phyloP scores from a whole-genome alignment of 306 rosid genomes.

The Mucuna pruriens region DNA sequence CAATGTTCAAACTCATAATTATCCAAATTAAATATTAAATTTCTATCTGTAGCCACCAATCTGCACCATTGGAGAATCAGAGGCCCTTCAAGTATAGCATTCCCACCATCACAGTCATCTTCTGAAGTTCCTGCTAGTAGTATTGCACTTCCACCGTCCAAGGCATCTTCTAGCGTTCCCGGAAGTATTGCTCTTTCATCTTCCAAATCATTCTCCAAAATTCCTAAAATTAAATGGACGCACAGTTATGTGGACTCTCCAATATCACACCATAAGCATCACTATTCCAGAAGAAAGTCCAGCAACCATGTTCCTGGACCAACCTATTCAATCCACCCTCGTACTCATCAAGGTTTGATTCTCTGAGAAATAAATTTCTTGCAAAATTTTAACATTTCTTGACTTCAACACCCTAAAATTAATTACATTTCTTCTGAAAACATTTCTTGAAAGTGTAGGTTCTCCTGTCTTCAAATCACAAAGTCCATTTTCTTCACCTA shows the following conservation, averaged over 20 bases:
- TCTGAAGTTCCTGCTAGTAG: constrained; percentile 16
- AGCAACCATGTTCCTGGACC: constrained; percentile 49
- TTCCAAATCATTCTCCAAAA: constrained; percentile 42
- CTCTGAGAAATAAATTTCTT: constrained; percentile 7
- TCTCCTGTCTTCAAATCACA: constrained; percentile 51
- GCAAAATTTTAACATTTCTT: constrained; percentile 17
- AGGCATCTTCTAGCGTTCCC: constrained; percentile 20
- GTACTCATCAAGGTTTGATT: constrained; percentile 61
- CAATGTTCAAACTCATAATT: background rate
- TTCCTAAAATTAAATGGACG: constrained; percentile 52
- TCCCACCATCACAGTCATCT: constrained; percentile 48
- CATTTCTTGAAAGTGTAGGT: constrained; percentile 42
- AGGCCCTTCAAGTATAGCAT: constrained; percentile 42
- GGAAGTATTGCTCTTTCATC: constrained; percentile 1
- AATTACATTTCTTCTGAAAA: background rate
- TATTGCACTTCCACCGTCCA: constrained; percentile 54
- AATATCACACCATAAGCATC: constrained; percentile 47
- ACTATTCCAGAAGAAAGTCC: constrained; percentile 41
- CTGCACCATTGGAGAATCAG: constrained; percentile 39
- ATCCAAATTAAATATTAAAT: constrained; percentile 2
- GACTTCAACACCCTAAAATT: constrained; percentile 10
- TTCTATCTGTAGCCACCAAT: constrained; percentile 44
- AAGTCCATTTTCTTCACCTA: constrained; percentile 51
- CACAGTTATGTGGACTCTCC: constrained; percentile 48
- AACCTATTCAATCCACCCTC: constrained; percentile 47